Percentiles rank a stretch among this genome's conserved stretches.
Conservation (phyloP, 2,329 filamentous ascomycete genomes). For the Penicillium sp. region DNA sequence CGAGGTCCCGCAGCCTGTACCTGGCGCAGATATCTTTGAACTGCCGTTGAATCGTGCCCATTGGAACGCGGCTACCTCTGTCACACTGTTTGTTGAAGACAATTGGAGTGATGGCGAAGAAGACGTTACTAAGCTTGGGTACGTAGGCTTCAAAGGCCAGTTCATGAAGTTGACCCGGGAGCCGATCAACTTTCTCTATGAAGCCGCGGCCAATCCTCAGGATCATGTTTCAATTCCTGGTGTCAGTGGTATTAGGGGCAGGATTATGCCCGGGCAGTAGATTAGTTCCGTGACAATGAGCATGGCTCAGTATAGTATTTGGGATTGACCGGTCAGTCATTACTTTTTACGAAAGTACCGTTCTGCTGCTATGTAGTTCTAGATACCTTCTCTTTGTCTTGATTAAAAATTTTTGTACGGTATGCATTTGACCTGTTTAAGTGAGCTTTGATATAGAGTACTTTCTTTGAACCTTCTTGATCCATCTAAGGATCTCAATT, state of each 20-base stretch:
- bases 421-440: neutral
- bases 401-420: neutral
- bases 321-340: neutral
- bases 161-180: constrained; percentile 84
- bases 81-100: constrained; percentile 86
- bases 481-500: neutral
- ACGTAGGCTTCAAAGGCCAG: constrained; percentile 90
- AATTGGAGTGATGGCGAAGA: constrained; percentile 82
- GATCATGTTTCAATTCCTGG: constrained; percentile 66
- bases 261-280: constrained; percentile 46
- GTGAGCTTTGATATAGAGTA: neutral
- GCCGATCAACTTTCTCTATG: constrained; percentile 84
- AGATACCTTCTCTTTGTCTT: neutral
- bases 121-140: constrained; percentile 74
- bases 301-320: neutral
- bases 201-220: constrained; percentile 85
- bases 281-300: neutral
- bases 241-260: constrained; percentile 40
- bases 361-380: neutral
- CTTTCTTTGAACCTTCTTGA: neutral
- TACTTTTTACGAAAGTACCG: constrained; percentile 8
- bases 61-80: constrained; percentile 79
- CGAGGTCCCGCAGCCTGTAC: constrained; percentile 69
- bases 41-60: constrained; percentile 81
- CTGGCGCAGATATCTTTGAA: constrained; percentile 69